Base-by-base conservation (phyloP, 108 stramenopile species). In the Pseudonitzschia delicatissima region DNA sequence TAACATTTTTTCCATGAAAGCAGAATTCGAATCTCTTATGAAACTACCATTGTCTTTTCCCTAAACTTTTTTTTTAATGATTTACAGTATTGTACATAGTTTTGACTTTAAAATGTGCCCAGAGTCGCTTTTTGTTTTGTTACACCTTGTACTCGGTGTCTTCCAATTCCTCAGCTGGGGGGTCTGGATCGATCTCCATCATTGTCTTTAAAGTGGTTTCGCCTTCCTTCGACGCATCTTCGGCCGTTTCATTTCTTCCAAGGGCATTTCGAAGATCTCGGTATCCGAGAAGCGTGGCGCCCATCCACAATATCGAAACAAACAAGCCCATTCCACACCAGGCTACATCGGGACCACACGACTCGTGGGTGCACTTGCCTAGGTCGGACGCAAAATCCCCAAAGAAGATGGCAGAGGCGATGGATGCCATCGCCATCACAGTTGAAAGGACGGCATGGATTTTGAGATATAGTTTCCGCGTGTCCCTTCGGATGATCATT, bases 371-470 rank as follows among this genome's bases (percentile, higher is more conserved):
- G 17, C 53, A 55, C 53, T n/a, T 55, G 32, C 13, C n/a, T 12
- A 55, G 32, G 31, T 55, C n/a, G 31, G 53, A 35, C 6, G 53
- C 53, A 33, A 55, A 55, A 2, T 31, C 32, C 28, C 53, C 53
- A 28, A 55, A 55, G 27, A 55, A 55, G 7, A 55, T 0, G 13
- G 32, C 32, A 3, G 31, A 29, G n/a, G 31, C n/a, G 1, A 33
- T 35, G n/a, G 53, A 55, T 33, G 31, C 4, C 8, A 55, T 8
- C 9, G 15, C 28, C 28, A 55, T 13, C 0, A 23, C 29, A 12
- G 31, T 5, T 27, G 53, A 31, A n/a, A 55, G 8, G 13, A 32
- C 15, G 13, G 53, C 32, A 28, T 55, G 53, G 32, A 55, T 55
- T 29, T 17, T 11, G 29, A 1, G 18, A 5, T n/a, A 28, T 55